Percentiles rank a stretch among this genome's conserved stretches.
phyloP scores from a whole-genome alignment of 2,329 filamentous ascomycete species.

The Fusarium sororula region DNA sequence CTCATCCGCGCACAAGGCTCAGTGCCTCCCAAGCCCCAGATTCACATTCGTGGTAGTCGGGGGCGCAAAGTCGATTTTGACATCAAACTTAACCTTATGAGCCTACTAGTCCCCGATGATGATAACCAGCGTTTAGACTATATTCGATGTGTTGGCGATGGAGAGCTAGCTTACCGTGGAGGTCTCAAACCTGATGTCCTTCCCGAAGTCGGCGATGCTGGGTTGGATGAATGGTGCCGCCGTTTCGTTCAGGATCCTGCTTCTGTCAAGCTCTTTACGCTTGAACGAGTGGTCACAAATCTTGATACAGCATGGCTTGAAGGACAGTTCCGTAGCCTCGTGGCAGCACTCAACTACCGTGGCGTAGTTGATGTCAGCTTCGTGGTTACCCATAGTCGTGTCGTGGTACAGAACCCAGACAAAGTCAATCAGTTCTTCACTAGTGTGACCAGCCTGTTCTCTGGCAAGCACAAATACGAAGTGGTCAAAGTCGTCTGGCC shows the following conservation, averaged over 20 bases:
- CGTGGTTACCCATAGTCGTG: conserved; percentile 58
- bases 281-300: conserved; percentile 64
- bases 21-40: conserved; percentile 64
- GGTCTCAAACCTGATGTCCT: conserved; percentile 53
- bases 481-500: conserved; percentile 66
- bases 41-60: conserved; percentile 59
- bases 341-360: conserved; percentile 60
- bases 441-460: conserved; percentile 60
- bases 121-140: conserved; percentile 59
- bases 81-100: conserved; percentile 64
- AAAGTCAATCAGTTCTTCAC: conserved; percentile 64
- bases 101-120: conserved; percentile 60
- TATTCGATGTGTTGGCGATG: conserved; percentile 58
- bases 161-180: conserved; percentile 62
- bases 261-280: conserved; percentile 58
- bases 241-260: conserved; percentile 57
- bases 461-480: conserved; percentile 63
- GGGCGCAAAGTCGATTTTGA: conserved; percentile 60
- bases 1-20: conserved; percentile 59
- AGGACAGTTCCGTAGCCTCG: conserved; percentile 61
- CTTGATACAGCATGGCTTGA: conserved; percentile 65
- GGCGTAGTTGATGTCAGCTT: conserved; percentile 60
- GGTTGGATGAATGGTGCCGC: conserved; percentile 60
- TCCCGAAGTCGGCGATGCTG: conserved; percentile 55
- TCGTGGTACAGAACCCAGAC: conserved; percentile 61